Evolutionary conservation across 768 basidiomycete genomes (phyloP).

Genomic region (Hortiboletus campestris): DNA sequence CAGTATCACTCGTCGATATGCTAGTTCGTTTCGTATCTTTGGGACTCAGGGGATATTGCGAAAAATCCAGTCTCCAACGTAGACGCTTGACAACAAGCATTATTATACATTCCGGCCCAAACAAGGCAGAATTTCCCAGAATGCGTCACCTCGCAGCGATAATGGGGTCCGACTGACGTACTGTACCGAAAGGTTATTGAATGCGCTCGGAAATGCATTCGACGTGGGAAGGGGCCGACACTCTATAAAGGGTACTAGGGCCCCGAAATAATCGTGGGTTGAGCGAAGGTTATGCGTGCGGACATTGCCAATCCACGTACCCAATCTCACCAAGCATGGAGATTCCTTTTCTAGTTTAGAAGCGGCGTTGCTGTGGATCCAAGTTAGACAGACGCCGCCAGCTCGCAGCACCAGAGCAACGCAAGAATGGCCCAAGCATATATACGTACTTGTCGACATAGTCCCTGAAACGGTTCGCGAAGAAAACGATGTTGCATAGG

Average conservation of each 20-base stretch:
- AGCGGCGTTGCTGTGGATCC: constrained; percentile 46
- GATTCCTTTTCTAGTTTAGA: constrained; percentile 48
- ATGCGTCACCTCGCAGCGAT: constrained; percentile 17
- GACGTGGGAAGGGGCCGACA: constrained; percentile 50
- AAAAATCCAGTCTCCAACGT: neutral
- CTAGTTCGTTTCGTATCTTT: constrained; percentile 30
- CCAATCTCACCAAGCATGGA: constrained; percentile 53
- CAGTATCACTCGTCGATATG: constrained; percentile 25
- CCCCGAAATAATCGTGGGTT: constrained; percentile 14
- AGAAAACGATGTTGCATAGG: constrained; percentile 49
- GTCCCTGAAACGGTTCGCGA: constrained; percentile 65
- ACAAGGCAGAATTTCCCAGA: constrained; percentile 22
- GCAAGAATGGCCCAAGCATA: neutral
- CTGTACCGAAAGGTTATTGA: constrained; percentile 66
- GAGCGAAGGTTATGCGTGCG: neutral
- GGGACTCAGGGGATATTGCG: neutral
- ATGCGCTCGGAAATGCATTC: constrained; percentile 55
- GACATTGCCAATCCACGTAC: constrained; percentile 36
- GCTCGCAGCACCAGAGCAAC: neutral
- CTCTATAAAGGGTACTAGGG: constrained; percentile 48
- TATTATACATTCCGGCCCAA: neutral
- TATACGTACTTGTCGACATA: constrained; percentile 62
- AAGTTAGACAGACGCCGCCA: constrained; percentile 9
- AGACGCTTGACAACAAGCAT: neutral
- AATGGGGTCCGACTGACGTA: constrained; percentile 33